Evolutionary conservation across 2,329 filamentous ascomycete genomes (phyloP).

Genomic region (Colletotrichum cereale): DNA sequence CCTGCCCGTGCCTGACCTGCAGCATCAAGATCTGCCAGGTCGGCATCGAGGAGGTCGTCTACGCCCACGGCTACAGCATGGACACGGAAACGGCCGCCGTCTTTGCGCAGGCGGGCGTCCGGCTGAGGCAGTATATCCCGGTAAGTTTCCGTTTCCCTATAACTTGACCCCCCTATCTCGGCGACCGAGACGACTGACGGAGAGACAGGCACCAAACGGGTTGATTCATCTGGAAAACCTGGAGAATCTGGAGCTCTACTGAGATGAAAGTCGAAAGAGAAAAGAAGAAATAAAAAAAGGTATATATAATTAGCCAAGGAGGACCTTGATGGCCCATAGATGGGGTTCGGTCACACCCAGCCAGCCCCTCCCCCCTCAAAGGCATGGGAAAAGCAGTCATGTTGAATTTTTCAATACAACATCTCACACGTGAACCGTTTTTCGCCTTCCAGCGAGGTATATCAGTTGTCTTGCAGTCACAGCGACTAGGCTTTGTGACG

Average conservation of each 20-base stretch:
- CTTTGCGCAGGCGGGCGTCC: slow-evolving; percentile 85
- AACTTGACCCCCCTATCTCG: slow-evolving; percentile 8
- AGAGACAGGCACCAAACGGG: slow-evolving; percentile 70
- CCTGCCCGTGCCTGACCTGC: slow-evolving; percentile 96
- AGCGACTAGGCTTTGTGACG: background rate
- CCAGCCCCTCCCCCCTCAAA: background rate
- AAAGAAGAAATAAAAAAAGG: background rate
- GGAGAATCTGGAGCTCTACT: slow-evolving; percentile 62
- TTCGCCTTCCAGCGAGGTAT: background rate
- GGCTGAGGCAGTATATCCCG: slow-evolving; percentile 87
- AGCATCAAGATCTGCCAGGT: slow-evolving; percentile 99
- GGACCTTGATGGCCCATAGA: slow-evolving; percentile 10
- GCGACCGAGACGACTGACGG: slow-evolving; percentile 20
- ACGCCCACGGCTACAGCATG: slow-evolving; percentile 94
- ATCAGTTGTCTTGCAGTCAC: background rate
- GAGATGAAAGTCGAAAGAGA: background rate
- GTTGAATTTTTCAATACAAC: background rate
- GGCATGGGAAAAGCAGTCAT: background rate
- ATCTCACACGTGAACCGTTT: background rate
- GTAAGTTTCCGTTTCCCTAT: slow-evolving; percentile 63
- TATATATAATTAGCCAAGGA: background rate
- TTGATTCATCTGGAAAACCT: slow-evolving; percentile 74
- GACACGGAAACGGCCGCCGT: slow-evolving; percentile 86
- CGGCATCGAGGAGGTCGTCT: slow-evolving; percentile 95
- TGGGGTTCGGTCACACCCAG: background rate